These are phyloP conservation scores for Tolypocladium sp. DNA, from an alignment of 2,329 filamentous ascomycete genomes.

Conservation along the genomic window DNA sequence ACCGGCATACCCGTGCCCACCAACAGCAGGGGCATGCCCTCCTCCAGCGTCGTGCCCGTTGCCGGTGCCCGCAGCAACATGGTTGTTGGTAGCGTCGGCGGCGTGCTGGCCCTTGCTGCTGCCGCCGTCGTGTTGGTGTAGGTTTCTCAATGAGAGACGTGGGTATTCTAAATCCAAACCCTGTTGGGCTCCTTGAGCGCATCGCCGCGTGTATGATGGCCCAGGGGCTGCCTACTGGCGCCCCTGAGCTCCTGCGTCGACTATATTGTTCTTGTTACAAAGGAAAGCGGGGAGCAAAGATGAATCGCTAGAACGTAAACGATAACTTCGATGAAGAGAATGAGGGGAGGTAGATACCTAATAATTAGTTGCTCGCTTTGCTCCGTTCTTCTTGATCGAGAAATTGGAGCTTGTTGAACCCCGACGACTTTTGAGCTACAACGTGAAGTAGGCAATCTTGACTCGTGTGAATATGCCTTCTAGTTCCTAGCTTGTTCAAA, in stretches of 20 bases:
- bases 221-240: too few relatives aligned
- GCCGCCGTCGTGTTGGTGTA: not conserved
- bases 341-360: not conserved
- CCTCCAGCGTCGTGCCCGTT: not conserved
- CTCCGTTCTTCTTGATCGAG: too few relatives aligned
- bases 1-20: too few relatives aligned
- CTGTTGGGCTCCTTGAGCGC: not conserved
- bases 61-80: not conserved
- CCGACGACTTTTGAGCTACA: too few relatives aligned
- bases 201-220: not conserved
- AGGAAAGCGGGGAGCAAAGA: not conserved
- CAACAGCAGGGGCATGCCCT: too few relatives aligned
- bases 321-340: not conserved
- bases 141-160: not conserved
- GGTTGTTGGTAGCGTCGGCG: not conserved
- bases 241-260: not conserved
- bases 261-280: not conserved
- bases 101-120: not conserved
- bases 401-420: too few relatives aligned
- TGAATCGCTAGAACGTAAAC: not conserved
- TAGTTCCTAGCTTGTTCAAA: too few relatives aligned
- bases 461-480: too few relatives aligned
- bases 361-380: not conserved
- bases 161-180: not conserved
- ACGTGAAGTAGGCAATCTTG: too few relatives aligned